Evolutionary conservation across 495 filamentous ascomycete genomes (phyloP), one percentile per base, ranked within the genome.

Genomic region (Bacidia gigantensis): DNA sequence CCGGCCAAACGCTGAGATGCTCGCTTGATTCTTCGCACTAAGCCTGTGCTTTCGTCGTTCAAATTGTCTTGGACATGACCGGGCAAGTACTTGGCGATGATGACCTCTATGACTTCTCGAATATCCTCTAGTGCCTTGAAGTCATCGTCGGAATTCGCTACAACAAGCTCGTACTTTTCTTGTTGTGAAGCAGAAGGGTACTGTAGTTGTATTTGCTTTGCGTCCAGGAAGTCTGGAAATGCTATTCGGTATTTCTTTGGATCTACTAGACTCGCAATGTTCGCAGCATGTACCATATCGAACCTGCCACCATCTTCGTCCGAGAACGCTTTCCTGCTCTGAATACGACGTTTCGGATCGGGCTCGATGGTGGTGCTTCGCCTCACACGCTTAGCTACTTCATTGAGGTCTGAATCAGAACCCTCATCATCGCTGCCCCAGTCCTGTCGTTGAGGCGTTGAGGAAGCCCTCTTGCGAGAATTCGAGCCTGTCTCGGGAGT

Each of bases 101-200:
- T 82, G 23, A 76, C 74, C 52, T 87, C 78, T 45, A 95, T 80
- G 12, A 87, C 83, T 46, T 82, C 75, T 50, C 83, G 71, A 55
- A 96, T 95, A 56, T 97, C 92, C 58, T 83, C 78, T 51, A 89
- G 67, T 3, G 89, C 83, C 56, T 87, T 81, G 68, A 95, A 95
- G 59, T 92, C 79, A 51, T 82, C 75, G 26, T 70, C 77, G 39
- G 92, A 86, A 54, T 79, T 79, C 14, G 86, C 82, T 49, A 75
- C 76, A 26, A 89, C 83, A 7, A 89, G 77, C 51, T 90, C 73
- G 52, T 78, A 84, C 84, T 72, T 75, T 63, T 89, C 86, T 51
- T 73, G 72, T 53, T 77, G 72, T 21, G 77, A 79, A 52, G 74
- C 72, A 60, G 83, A 84, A 3, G 87, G 86, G 65, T 90, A 89